A percentile compares a stretch with the other conserved stretches of the same genome.
Evolutionary conservation across 2,329 filamentous ascomycete species (phyloP).

Genomic region (Exophiala sp.): DNA sequence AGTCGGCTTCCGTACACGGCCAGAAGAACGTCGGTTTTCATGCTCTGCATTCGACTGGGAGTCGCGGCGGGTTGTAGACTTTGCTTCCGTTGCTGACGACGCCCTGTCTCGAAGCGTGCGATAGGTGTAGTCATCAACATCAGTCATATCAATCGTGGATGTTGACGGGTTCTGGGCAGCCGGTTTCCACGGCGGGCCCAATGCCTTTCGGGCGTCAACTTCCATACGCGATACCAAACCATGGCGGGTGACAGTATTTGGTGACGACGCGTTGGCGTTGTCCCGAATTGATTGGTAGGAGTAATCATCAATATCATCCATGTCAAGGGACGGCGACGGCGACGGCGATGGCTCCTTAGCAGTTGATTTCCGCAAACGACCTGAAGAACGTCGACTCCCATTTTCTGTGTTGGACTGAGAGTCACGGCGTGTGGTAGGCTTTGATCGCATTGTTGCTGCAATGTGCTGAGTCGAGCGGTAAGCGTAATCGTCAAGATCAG

Average conservation of each 20-base stretch:
- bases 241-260: no score
- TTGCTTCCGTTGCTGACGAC: conserved; percentile 7
- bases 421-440: neutral
- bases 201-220: no score
- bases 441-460: conserved; percentile 11
- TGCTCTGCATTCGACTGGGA: neutral
- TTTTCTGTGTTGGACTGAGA: neutral
- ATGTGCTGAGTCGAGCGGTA: neutral
- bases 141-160: conserved; percentile 12
- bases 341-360: no score
- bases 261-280: no score
- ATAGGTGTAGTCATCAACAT: conserved; percentile 6
- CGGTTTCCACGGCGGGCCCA: no score
- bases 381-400: neutral
- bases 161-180: neutral
- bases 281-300: no score
- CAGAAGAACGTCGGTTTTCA: conserved; percentile 12
- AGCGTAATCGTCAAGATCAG: conserved; percentile 14
- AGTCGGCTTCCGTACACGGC: conserved; percentile 20
- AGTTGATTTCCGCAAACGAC: no score
- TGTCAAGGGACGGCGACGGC: no score
- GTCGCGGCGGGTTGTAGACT: neutral
- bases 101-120: neutral
- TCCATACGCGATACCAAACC: no score
- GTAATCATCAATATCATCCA: no score